Percentiles rank a stretch among this genome's conserved stretches.
Conservation (phyloP, 176 grass and related monocot genomes). For the Oryza meyeriana region DNA sequence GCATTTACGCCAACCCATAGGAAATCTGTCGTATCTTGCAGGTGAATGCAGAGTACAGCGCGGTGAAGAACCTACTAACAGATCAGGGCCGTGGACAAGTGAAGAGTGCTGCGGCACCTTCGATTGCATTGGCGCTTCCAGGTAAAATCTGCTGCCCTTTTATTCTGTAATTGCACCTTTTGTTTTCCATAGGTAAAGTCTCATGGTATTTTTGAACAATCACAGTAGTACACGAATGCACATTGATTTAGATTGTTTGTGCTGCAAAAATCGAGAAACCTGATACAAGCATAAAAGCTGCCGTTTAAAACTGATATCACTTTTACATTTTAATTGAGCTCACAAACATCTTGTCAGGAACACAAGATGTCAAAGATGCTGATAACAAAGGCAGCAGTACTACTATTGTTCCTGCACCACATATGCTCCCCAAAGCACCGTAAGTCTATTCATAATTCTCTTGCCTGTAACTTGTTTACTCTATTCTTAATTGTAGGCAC, state of each 20-base stretch:
- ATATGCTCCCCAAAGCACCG: slow-evolving; percentile 21
- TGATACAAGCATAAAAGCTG: background rate
- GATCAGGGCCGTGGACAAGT: slow-evolving; percentile 49
- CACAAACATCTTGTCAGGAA: too few species aligned
- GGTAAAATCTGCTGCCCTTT: slow-evolving; percentile 33
- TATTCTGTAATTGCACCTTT: background rate
- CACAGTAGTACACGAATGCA: background rate
- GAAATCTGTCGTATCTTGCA: slow-evolving; percentile 30
- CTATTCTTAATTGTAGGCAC: too few species aligned
- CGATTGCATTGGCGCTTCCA: slow-evolving; percentile 46
- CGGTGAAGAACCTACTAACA: slow-evolving; percentile 50
- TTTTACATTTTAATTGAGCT: slow-evolving; percentile 19
- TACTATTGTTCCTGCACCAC: too few species aligned
- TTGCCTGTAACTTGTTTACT: background rate
- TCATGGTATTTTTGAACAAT: background rate
- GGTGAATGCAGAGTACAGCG: slow-evolving; percentile 70
- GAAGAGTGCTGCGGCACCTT: slow-evolving; percentile 33
- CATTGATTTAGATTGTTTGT: background rate
- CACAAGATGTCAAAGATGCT: too few species aligned
- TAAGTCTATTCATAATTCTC: slow-evolving; percentile 43
- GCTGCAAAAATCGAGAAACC: background rate
- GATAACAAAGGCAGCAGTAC: too few species aligned
- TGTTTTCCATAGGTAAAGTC: background rate
- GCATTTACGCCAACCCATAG: too few species aligned
- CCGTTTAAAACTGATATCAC: background rate